Conservation (phyloP, 78 protist genomes). For the Dictyostelium capitatum region DNA sequence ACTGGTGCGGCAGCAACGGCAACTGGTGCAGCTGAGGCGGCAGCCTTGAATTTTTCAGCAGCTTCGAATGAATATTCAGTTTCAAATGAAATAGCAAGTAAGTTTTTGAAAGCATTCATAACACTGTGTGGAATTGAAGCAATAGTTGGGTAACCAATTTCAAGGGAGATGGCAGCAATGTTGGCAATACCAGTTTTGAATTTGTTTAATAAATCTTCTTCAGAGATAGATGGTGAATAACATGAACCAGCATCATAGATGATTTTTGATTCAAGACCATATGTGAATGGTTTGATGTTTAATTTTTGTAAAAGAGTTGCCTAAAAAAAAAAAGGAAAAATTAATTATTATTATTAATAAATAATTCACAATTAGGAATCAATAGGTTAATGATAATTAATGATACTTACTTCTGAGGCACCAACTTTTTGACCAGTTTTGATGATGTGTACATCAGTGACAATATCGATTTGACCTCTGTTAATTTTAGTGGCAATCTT, state of each 20-base stretch:
- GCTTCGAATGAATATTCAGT: slow-evolving; percentile 92
- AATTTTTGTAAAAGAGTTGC: slow-evolving; percentile 98
- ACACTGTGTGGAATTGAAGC: slow-evolving; percentile 97
- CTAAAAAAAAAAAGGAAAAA: no score
- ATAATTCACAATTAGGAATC: no score
- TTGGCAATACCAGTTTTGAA: slow-evolving; percentile 85
- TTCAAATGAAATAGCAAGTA: slow-evolving; percentile 95
- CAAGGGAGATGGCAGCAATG: slow-evolving; percentile 96
- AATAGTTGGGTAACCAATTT: slow-evolving; percentile 92
- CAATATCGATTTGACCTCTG: slow-evolving; percentile 98
- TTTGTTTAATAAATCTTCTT: slow-evolving; percentile 86
- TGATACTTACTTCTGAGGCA: slow-evolving; percentile 92
- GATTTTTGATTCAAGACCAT: slow-evolving; percentile 91
- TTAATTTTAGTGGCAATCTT: slow-evolving; percentile 99
- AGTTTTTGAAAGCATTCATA: slow-evolving; percentile 96
- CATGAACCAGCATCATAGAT: slow-evolving; percentile 96
- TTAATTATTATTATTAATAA: no score
- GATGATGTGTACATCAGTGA: slow-evolving; percentile 93
- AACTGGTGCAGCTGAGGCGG: slow-evolving; percentile 85
- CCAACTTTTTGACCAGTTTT: slow-evolving; percentile 96
- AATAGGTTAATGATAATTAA: no score
- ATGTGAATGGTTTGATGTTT: slow-evolving; percentile 98
- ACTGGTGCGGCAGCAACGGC: slow-evolving; percentile 88
- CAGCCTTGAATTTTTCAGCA: slow-evolving; percentile 89
- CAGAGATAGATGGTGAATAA: slow-evolving; percentile 93